Conservation (phyloP, 495 filamentous ascomycete species). For the Terfezia claveryi region DNA sequence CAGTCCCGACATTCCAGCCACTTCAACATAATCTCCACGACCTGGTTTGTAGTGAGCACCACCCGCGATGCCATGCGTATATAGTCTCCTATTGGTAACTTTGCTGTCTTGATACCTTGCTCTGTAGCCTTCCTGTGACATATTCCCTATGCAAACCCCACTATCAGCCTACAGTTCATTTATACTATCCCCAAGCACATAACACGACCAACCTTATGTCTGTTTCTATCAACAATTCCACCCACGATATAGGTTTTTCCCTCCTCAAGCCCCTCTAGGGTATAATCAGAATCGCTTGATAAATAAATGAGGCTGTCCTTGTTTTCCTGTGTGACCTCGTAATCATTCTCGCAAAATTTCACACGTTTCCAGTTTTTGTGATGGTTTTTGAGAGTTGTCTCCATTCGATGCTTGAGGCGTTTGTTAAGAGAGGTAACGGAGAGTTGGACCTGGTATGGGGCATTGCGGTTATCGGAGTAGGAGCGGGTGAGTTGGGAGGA, state of each 20-base stretch:
- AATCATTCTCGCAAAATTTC: conserved; percentile 34
- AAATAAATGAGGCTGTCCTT: conserved; percentile 54
- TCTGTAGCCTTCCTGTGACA: conserved; percentile 66
- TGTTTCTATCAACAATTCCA: conserved; percentile 82
- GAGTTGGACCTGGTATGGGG: conserved; percentile 42
- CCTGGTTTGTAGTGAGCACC: conserved; percentile 82
- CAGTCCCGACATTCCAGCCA: conserved; percentile 81
- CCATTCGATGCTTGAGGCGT: conserved; percentile 52
- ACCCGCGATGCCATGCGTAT: conserved; percentile 67
- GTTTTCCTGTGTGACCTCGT: conserved; percentile 8
- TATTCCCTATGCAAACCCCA: conserved; percentile 26
- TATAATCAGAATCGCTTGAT: conserved; percentile 64
- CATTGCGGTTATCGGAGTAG: conserved; percentile 65
- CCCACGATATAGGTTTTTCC: conserved; percentile 85
- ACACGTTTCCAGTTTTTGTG: conserved; percentile 64
- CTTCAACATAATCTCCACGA: conserved; percentile 81
- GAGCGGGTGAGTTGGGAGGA: conserved; percentile 59
- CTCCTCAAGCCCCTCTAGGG: conserved; percentile 53
- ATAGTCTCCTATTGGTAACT: conserved; percentile 77
- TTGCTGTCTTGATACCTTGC: conserved; percentile 61
- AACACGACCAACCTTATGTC: conserved; percentile 38
- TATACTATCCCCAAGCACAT: neutral
- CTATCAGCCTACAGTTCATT: neutral
- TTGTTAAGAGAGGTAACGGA: conserved; percentile 56
- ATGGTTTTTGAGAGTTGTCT: conserved; percentile 42